Percentiles rank a stretch among this genome's conserved stretches.
These are phyloP conservation scores for Oryza glumipatula DNA, from an alignment of 176 grass and related monocot species.

Conservation along the genomic window DNA sequence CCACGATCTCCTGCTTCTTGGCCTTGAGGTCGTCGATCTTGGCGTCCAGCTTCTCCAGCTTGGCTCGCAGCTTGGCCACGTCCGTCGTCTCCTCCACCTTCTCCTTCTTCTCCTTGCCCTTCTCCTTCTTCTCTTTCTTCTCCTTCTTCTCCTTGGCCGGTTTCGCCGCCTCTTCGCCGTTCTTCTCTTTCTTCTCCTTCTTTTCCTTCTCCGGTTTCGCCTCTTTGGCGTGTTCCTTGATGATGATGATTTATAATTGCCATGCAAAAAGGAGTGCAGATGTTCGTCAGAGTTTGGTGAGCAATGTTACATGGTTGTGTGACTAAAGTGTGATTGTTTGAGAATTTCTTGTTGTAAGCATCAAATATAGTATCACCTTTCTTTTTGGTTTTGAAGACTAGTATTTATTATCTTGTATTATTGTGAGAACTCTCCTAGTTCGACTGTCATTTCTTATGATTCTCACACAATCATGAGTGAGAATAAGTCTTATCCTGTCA, in stretches of 20 bases:
- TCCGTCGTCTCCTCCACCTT: constrained; percentile 41
- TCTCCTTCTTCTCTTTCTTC: constrained; percentile 43
- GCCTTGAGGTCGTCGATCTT: constrained; percentile 61
- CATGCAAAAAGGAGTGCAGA: neutral
- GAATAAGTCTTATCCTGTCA: neutral
- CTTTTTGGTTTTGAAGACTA: neutral
- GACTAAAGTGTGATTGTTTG: neutral
- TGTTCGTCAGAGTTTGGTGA: constrained; percentile 2
- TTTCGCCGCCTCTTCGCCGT: constrained; percentile 34
- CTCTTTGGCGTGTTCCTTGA: constrained; percentile 29
- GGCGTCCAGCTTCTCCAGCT: constrained; percentile 54
- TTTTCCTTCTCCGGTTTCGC: constrained; percentile 27
- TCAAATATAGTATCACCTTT: constrained; percentile 3
- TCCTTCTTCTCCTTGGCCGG: constrained; percentile 34
- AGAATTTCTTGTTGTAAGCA: neutral
- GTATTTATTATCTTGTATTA: neutral
- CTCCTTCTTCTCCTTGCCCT: constrained; percentile 40
- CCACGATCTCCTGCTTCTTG: constrained; percentile 57
- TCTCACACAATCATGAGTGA: neutral
- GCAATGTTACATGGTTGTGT: neutral
- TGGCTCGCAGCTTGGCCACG: constrained; percentile 41
- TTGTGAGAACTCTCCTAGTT: neutral
- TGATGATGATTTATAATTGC: neutral
- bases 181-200: constrained; percentile 41
- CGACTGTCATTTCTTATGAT: neutral